phyloP scores from a whole-genome alignment of 2,329 filamentous ascomycete genomes.

The Colletotrichum lupini region DNA sequence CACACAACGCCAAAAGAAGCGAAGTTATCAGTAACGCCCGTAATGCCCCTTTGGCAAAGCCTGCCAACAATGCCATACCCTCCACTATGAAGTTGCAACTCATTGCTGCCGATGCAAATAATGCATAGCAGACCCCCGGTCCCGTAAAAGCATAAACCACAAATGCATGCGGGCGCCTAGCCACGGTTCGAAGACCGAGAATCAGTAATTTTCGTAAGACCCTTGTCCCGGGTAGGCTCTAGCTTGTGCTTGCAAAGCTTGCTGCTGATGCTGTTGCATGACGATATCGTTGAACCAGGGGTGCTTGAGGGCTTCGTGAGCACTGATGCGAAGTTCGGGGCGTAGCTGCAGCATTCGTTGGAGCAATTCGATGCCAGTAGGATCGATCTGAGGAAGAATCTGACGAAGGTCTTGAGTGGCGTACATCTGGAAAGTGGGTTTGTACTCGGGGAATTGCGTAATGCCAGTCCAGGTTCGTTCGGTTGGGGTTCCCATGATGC shows the following conservation, averaged over 20 bases:
- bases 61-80: neutral
- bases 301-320: slow-evolving; percentile 86
- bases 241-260: slow-evolving; percentile 55
- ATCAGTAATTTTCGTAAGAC: slow-evolving; percentile 40
- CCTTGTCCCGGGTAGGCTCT: slow-evolving; percentile 52
- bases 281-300: slow-evolving; percentile 89
- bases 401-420: slow-evolving; percentile 89
- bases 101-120: neutral
- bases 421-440: slow-evolving; percentile 93
- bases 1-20: neutral
- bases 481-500: slow-evolving; percentile 97
- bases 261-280: slow-evolving; percentile 63
- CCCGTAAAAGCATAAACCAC: slow-evolving; percentile 37
- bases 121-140: neutral
- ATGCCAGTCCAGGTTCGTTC: slow-evolving; percentile 97
- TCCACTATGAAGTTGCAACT: neutral
- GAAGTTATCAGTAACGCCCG: neutral
- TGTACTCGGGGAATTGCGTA: slow-evolving; percentile 96
- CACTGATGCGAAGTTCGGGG: slow-evolving; percentile 91
- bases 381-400: slow-evolving; percentile 92
- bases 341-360: slow-evolving; percentile 92
- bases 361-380: slow-evolving; percentile 85
- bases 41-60: neutral
- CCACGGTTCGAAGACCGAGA: slow-evolving; percentile 3
- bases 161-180: slow-evolving; percentile 37